phyloP scores from a whole-genome alignment of 2,329 filamentous ascomycete genomes.

The Claviceps citrina region DNA sequence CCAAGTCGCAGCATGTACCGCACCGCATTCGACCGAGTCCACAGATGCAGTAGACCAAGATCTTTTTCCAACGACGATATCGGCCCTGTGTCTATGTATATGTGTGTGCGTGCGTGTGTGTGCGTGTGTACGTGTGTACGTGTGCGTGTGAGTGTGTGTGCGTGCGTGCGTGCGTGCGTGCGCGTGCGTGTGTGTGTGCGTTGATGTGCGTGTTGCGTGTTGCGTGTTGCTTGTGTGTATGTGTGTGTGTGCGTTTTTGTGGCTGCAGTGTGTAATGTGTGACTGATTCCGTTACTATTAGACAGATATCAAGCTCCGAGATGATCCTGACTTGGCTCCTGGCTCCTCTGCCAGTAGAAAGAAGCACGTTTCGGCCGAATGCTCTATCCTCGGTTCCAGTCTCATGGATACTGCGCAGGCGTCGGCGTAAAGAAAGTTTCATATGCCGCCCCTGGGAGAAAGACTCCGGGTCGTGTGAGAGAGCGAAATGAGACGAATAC shows the following conservation, averaged over 20 bases:
- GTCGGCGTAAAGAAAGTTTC: not conserved
- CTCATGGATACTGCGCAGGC: not conserved
- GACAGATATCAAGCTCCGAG: not conserved
- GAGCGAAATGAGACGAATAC: not conserved
- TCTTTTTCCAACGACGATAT: too few relatives aligned
- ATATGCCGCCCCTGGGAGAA: not conserved
- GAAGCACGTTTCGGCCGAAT: not conserved
- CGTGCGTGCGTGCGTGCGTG: not conserved
- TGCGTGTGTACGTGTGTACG: too few relatives aligned
- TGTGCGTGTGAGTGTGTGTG: too few relatives aligned
- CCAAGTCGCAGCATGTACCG: too few relatives aligned
- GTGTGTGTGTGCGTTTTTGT: not conserved
- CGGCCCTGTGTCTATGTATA: too few relatives aligned
- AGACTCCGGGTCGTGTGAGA: not conserved
- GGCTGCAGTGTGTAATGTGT: not conserved
- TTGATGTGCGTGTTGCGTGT: constrained; percentile 28
- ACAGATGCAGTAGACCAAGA: too few relatives aligned
- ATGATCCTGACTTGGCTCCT: not conserved
- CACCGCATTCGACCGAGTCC: too few relatives aligned
- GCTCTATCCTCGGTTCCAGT: not conserved
- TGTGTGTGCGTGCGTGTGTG: too few relatives aligned
- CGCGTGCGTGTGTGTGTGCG: not conserved
- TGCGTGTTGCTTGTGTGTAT: too few relatives aligned
- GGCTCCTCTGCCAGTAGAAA: not conserved
- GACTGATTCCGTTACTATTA: not conserved